phyloP scores from a whole-genome alignment of 176 grass and related monocot genomes.

The Aegilops speltoides region DNA sequence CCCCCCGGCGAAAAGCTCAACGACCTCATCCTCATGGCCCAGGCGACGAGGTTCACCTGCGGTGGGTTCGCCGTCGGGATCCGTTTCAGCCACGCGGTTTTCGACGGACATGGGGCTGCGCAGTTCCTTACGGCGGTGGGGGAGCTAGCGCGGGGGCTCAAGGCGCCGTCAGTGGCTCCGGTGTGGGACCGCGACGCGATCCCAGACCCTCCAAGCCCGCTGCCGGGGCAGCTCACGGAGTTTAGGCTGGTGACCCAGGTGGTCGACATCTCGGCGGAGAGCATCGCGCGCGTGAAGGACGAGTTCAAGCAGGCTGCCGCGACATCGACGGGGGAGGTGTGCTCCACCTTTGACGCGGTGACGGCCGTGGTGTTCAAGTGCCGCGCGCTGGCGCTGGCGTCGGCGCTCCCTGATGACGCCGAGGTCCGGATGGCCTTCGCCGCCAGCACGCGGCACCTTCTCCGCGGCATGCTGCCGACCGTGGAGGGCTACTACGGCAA shows the following conservation, averaged over 20 bases:
- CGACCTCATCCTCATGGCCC: constrained; percentile 56
- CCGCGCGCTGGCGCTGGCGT: background rate
- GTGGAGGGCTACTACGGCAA: constrained; percentile 28
- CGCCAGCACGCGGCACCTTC: constrained; percentile 69
- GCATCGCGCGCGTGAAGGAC: constrained; percentile 54
- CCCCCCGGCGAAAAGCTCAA: constrained; percentile 39
- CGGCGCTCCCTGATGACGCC: constrained; percentile 25
- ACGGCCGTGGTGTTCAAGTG: constrained; percentile 53
- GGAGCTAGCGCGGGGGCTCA: constrained; percentile 63
- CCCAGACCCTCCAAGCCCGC: constrained; percentile 38
- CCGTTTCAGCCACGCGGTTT: constrained; percentile 77
- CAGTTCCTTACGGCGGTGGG: constrained; percentile 67
- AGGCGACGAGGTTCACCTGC: constrained; percentile 52
- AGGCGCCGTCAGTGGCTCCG: constrained; percentile 43
- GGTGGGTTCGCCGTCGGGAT: constrained; percentile 74
- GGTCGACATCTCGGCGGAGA: constrained; percentile 54
- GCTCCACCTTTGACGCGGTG: constrained; percentile 80
- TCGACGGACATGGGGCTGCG: constrained; percentile 69
- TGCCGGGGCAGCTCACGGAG: constrained; percentile 34
- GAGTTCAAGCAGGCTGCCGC: constrained; percentile 15
- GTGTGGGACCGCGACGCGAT: constrained; percentile 62
- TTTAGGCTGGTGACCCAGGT: constrained; percentile 65
- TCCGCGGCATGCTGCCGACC: constrained; percentile 49
- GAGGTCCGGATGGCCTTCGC: constrained; percentile 71
- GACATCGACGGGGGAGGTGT: constrained; percentile 33